Percentiles rank a stretch among this genome's conserved stretches.
Conservation (phyloP, 352 stramenopile species). For the Phytophthora citrophthora region DNA sequence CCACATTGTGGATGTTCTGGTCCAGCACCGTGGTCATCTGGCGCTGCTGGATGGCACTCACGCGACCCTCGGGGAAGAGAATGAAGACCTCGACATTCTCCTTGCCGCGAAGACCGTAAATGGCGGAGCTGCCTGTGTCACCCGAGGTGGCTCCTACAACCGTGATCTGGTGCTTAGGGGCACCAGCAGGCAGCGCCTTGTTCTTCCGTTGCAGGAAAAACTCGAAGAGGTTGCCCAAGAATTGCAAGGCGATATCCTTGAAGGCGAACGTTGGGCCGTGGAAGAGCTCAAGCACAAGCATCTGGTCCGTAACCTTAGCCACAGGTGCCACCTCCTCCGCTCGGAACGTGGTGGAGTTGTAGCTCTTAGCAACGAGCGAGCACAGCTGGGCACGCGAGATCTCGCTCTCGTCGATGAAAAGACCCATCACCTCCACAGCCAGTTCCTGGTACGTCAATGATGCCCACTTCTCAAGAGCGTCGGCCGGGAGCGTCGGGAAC, state of each 20-base stretch:
- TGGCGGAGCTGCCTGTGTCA: conserved; percentile 98
- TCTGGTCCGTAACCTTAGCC: conserved; percentile 88
- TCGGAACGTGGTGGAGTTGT: conserved; percentile 92
- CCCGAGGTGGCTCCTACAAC: conserved; percentile 98
- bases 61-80: conserved; percentile 95
- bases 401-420: conserved; percentile 96
- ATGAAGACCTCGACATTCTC: conserved; percentile 99
- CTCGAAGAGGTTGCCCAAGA: conserved; percentile 99
- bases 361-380: conserved; percentile 94
- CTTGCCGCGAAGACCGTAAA: conserved; percentile 98
- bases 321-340: conserved; percentile 94
- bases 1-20: conserved; percentile 98
- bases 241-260: conserved; percentile 99
- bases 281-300: conserved; percentile 97
- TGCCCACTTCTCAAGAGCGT: conserved; percentile 84
- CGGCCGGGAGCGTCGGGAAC: conserved; percentile 76
- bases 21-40: conserved; percentile 99
- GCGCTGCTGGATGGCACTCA: conserved; percentile 97
- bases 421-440: conserved; percentile 94
- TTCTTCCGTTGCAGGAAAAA: conserved; percentile 96
- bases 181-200: conserved; percentile 53
- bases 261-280: conserved; percentile 99
- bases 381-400: conserved; percentile 92
- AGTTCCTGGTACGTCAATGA: conserved; percentile 95
- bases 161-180: conserved; percentile 89